Evolutionary conservation across 768 basidiomycete genomes (phyloP), one percentile per base, ranked within the genome.

Genomic region (Naganishia randhawae): DNA sequence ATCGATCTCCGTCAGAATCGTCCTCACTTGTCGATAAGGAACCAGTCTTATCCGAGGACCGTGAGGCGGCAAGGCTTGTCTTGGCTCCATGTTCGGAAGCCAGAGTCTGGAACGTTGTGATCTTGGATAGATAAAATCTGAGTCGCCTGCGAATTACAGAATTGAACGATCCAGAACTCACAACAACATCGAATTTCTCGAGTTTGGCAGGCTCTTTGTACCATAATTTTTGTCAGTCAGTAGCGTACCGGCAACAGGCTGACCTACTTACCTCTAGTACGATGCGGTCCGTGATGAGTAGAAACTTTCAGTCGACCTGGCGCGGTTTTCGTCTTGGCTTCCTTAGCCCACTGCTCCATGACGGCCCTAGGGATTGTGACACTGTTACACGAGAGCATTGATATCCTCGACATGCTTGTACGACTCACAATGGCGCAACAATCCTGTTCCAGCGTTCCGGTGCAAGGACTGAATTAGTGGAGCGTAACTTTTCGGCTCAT

Each of bases 271-370:
- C 90, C 84, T 42, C 86, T 86, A 1, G 90, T 85, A 29, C 95
- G 85, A 33, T 75, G 82, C 7, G 87, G 76, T 0, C 95, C 96
- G 53, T 97, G 92, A 77, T 98, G 93, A 63, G 89, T 86, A 16
- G 88, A 79, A 3, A 95, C 91, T 0, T 82, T 84, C 7, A 95
- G 81, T 1, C 83, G 83, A 3, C 83, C 82, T 0, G 86, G 86
- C 82, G 89, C 87, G 16, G 72, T 75, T 71, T 76, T 81, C 73
- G 87, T 90, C 63, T 84, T 78, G 52, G 92, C 86, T 77, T 99
- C 95, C 9, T 85, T 83, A 11, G 88, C 88, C 95, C 95, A 99
- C 78, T 99, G 96, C 14, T 85, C 85, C 64, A 96, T 87, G 14
- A 99, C 85, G 16, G 90, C 86, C 14, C 71, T 72, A 39, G n/a